Base-by-base conservation (phyloP, 306 rosid species). In the Malus asiatica region DNA sequence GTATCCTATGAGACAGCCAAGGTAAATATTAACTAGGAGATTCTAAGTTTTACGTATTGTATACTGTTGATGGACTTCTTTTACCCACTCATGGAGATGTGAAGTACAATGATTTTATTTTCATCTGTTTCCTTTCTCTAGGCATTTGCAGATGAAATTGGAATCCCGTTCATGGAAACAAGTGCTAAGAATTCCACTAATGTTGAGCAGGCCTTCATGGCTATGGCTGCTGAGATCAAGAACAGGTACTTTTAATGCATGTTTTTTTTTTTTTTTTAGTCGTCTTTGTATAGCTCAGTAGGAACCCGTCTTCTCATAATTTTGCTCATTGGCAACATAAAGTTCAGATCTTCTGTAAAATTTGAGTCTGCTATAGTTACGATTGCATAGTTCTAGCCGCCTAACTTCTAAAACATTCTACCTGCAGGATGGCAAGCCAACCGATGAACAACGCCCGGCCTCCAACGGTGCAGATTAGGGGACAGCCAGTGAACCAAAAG, bases 401-500 rank as follows among this genome's bases (percentile, higher is more conserved):
- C 23, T 79, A 40, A 67, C 45, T 18, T 40, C 9, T 59, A 65
- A 35, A 23, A n/a, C 71, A 42, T 76, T 30, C 32, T 45, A 45
- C 66, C n/a, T 68, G 78, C 84, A 96, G 99, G 90, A 96, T 96
- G 99, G 99, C 99, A 33, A 96, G 92, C 83, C 99, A 96, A 81
- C 99, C 99, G 9, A 82, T 89, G 91, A 92, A 82, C 91, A 90
- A 88, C 72, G 91, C 93, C 23, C 81, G 99, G 88, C 97, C 98
- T 79, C 97, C 97, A 20, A 96, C 99, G 0, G 97, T 96, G 77
- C 98, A 92, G 88, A 92, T 96, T 71, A 89, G 97, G 73, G 99
- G 99, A 83, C 98, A 96, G 85, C 99, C 99, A 1, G 96, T 96
- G 73, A 96, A 92, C 87, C 99, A 96, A 85, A 96, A 90, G 78